These are phyloP conservation scores for Catunica adiposa DNA, from an alignment of 2,329 filamentous ascomycete species.

Conservation along the genomic window DNA sequence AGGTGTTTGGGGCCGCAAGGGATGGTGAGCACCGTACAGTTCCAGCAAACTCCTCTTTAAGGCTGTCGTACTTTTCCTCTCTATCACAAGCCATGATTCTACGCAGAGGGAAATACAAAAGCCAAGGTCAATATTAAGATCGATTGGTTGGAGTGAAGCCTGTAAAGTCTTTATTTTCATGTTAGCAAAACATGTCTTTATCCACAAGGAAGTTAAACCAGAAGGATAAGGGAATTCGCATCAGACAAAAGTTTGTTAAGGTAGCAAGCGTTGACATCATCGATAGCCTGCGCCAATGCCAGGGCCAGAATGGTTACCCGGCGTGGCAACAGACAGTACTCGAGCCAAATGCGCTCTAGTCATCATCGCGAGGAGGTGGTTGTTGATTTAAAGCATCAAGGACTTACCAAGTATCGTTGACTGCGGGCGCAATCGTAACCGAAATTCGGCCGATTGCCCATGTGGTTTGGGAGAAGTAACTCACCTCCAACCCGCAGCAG, in stretches of 20 bases:
- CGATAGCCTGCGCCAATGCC: constrained; percentile 50
- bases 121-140: constrained; percentile 4
- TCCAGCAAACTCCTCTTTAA: constrained; percentile 68
- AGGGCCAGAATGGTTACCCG: constrained; percentile 62
- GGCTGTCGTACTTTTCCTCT: constrained; percentile 68
- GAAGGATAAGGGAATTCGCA: constrained; percentile 13
- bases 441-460: constrained; percentile 4
- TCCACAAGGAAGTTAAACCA: neutral
- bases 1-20: constrained; percentile 16
- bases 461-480: constrained; percentile 16
- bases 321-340: constrained; percentile 57
- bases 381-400: constrained; percentile 9
- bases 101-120: constrained; percentile 16
- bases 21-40: constrained; percentile 46
- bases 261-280: constrained; percentile 99
- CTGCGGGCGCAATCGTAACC: constrained; percentile 11
- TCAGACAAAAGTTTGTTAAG: constrained; percentile 75
- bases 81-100: constrained; percentile 92
- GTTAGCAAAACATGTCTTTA: constrained; percentile 9
- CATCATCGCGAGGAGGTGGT: constrained; percentile 50
- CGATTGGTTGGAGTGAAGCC: neutral
- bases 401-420: constrained; percentile 25
- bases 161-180: constrained; percentile 4
- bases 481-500: constrained; percentile 90
- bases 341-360: constrained; percentile 99